These are phyloP conservation scores for Taphrina sp. DNA, from an alignment of 1,139 yeast genomes.

Conservation along the genomic window DNA sequence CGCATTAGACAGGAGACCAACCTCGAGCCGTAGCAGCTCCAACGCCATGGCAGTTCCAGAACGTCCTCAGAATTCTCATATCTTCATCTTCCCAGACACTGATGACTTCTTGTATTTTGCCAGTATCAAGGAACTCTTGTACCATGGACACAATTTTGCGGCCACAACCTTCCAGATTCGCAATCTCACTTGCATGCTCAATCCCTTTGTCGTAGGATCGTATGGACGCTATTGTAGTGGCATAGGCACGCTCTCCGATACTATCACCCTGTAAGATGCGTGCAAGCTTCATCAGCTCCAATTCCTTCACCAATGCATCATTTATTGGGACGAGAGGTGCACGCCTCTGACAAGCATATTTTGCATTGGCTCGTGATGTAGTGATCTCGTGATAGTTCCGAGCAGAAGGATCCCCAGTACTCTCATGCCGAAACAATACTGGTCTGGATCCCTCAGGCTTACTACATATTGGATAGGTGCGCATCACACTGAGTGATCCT, in stretches of 20 bases:
- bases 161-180: conserved; percentile 37
- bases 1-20: not conserved
- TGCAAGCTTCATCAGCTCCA: conserved; percentile 33
- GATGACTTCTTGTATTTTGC: conserved; percentile 22
- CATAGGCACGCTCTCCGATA: conserved; percentile 38
- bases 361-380: conserved; percentile 1
- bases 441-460: not conserved
- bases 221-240: conserved; percentile 37
- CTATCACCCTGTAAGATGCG: conserved; percentile 36
- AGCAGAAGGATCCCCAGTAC: conserved; percentile 16
- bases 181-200: conserved; percentile 27
- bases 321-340: conserved; percentile 36
- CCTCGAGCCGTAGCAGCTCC: conserved; percentile 36
- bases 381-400: not conserved
- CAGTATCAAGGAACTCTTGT: conserved; percentile 35
- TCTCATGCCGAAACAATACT: conserved; percentile 13
- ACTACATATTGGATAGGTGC: no score
- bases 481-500: no score
- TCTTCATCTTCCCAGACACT: conserved; percentile 30
- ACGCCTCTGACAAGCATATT: conserved; percentile 36
- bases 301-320: conserved; percentile 27
- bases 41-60: conserved; percentile 38
- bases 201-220: conserved; percentile 35
- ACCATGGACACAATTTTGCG: conserved; percentile 34
- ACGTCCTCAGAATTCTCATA: conserved; percentile 13